A percentile compares a stretch with the other conserved stretches of the same genome.
Evolutionary conservation across 2,329 filamentous ascomycete genomes (phyloP).

Genomic region (Xylariaceae sp.): DNA sequence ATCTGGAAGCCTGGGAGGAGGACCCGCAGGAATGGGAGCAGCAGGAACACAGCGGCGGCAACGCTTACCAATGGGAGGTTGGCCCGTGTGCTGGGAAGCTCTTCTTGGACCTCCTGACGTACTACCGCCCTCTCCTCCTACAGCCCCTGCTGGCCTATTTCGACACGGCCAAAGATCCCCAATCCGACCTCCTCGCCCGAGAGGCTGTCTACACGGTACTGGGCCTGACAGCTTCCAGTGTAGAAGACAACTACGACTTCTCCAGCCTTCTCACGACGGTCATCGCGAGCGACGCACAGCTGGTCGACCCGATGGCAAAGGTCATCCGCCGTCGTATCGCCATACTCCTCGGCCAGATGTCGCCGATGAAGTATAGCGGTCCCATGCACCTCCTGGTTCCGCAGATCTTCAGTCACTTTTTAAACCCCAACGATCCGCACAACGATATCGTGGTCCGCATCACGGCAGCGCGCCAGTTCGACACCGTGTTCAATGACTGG

Average conservation of each 20-base stretch:
- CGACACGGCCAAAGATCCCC: slow-evolving; percentile 62
- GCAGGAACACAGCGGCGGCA: slow-evolving; percentile 75
- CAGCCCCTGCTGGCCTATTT: slow-evolving; percentile 80
- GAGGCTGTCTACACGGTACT: slow-evolving; percentile 94
- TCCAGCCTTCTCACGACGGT: slow-evolving; percentile 70
- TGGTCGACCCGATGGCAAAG: slow-evolving; percentile 58
- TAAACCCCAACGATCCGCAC: slow-evolving; percentile 67
- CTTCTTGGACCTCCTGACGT: slow-evolving; percentile 83
- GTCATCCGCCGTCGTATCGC: slow-evolving; percentile 82
- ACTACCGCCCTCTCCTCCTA: slow-evolving; percentile 78
- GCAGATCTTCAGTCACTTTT: slow-evolving; percentile 80
- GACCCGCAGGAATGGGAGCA: slow-evolving; percentile 95
- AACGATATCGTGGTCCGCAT: slow-evolving; percentile 93
- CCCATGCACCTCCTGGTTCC: slow-evolving; percentile 70
- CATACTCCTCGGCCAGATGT: slow-evolving; percentile 86
- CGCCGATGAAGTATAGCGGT: slow-evolving; percentile 67
- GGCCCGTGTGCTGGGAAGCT: slow-evolving; percentile 90
- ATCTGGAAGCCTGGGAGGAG: slow-evolving; percentile 88
- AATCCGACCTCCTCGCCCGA: slow-evolving; percentile 70
- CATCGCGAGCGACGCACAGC: slow-evolving; percentile 72
- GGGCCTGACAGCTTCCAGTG: slow-evolving; percentile 73
- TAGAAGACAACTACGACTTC: slow-evolving; percentile 75
- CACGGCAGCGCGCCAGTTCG: slow-evolving; percentile 81
- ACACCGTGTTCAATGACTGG: slow-evolving; percentile 75
- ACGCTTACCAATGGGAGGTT: slow-evolving; percentile 88